These are phyloP conservation scores for Sisymbrium altissimum DNA, from an alignment of 345 rosid species.

Conservation along the genomic window DNA sequence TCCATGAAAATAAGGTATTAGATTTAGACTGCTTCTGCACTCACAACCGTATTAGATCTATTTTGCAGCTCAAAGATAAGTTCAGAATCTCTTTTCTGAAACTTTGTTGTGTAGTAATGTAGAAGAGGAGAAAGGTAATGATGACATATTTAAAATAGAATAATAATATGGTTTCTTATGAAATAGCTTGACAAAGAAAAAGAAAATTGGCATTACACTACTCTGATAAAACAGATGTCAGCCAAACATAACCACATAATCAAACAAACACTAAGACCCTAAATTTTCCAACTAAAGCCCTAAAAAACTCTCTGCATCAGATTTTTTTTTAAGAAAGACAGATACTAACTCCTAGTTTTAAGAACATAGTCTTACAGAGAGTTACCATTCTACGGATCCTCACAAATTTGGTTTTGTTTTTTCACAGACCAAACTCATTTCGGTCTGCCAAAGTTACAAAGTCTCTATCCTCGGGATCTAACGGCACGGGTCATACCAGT, in stretches of 20 bases:
- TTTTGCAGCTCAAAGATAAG: not conserved
- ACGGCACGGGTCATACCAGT: not conserved
- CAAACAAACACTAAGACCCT: slow-evolving; percentile 22
- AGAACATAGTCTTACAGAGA: slow-evolving; percentile 24
- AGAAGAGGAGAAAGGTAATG: not conserved
- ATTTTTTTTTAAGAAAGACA: not conserved
- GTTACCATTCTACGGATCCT: slow-evolving; percentile 14
- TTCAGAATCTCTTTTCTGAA: not conserved
- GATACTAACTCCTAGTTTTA: slow-evolving; percentile 25
- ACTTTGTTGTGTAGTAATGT: not conserved
- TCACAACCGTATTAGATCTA: not conserved
- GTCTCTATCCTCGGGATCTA: slow-evolving; percentile 17
- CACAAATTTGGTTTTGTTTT: not conserved
- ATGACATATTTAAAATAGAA: not conserved
- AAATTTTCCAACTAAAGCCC: slow-evolving; percentile 1
- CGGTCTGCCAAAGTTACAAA: slow-evolving; percentile 20
- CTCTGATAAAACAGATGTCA: slow-evolving; percentile 23
- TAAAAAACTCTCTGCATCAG: slow-evolving; percentile 22
- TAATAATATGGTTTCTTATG: not conserved
- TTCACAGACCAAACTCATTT: slow-evolving; percentile 25
- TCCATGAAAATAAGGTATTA: too few species aligned
- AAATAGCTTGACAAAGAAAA: not conserved
- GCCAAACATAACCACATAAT: slow-evolving; percentile 19
- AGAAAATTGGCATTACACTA: slow-evolving; percentile 14
- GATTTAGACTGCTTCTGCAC: not conserved